Conservation (phyloP, 2,329 filamentous ascomycete genomes). For the Pseudogymnoascus sp. region DNA sequence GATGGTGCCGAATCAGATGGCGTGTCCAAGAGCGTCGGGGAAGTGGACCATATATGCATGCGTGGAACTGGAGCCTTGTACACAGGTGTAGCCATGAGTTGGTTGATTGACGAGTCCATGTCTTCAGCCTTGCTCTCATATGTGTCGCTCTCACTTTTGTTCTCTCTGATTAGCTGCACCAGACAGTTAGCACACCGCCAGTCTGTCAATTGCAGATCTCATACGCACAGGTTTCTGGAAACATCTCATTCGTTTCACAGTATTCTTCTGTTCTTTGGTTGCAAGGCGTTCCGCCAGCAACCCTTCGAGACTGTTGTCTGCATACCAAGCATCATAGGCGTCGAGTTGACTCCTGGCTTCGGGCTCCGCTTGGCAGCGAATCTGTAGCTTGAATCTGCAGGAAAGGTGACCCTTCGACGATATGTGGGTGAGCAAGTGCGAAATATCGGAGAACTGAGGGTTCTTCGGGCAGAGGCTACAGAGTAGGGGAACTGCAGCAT, state of each 20-base stretch:
- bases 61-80: conserved; percentile 25
- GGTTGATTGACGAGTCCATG: neutral
- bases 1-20: conserved; percentile 5
- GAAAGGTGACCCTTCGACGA: conserved; percentile 88
- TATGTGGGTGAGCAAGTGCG: conserved; percentile 86
- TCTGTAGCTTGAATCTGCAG: conserved; percentile 71
- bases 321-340: conserved; percentile 73
- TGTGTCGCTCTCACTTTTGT: neutral
- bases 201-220: neutral
- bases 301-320: conserved; percentile 58
- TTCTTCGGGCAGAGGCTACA: conserved; percentile 78
- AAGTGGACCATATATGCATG: conserved; percentile 25
- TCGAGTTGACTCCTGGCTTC: conserved; percentile 54
- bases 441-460: conserved; percentile 79
- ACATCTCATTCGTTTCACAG: conserved; percentile 18
- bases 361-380: conserved; percentile 61
- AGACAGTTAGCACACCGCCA: neutral
- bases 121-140: neutral
- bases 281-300: conserved; percentile 72
- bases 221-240: neutral
- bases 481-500: conserved; percentile 51
- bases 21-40: conserved; percentile 3
- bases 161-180: neutral
- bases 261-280: conserved; percentile 63
- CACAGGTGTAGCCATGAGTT: conserved; percentile 13